Evolutionary conservation across 75 land plant species (phyloP).

Genomic region (Chamaecyparis obtusa): DNA sequence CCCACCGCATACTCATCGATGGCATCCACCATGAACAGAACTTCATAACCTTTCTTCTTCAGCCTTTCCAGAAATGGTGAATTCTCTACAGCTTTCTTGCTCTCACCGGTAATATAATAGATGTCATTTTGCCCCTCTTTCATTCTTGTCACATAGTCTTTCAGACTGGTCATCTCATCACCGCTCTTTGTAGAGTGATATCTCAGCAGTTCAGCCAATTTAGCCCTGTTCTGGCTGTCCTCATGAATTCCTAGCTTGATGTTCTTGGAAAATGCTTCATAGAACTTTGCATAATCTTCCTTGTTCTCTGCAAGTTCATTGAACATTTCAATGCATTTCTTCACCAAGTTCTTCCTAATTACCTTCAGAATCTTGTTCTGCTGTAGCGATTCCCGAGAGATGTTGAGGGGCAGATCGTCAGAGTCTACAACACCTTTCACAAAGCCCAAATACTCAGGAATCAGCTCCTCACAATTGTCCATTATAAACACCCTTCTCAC

Average conservation of each 20-base stretch:
- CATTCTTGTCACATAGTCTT: constrained; percentile 37
- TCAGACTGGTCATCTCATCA: constrained; percentile 31
- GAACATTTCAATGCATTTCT: constrained; percentile 84
- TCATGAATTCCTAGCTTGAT: constrained; percentile 26
- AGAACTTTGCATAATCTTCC: constrained; percentile 68
- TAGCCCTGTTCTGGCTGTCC: constrained; percentile 26
- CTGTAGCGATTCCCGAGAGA: constrained; percentile 75
- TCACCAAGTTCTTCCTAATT: constrained; percentile 76
- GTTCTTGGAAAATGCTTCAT: constrained; percentile 45
- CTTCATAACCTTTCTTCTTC: too few species aligned
- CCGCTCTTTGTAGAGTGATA: constrained; percentile 17
- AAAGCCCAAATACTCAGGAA: constrained; percentile 75
- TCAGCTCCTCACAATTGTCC: constrained; percentile 87
- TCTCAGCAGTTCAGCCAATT: constrained; percentile 20
- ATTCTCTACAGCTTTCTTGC: constrained; percentile 38
- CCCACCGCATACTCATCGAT: constrained; percentile 39
- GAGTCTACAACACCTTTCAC: constrained; percentile 77
- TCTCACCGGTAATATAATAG: constrained; percentile 39
- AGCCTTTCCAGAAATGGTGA: constrained; percentile 7
- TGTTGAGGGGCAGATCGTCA: constrained; percentile 76
- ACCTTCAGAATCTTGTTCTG: constrained; percentile 86
- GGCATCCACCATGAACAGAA: too few species aligned
- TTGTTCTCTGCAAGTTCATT: constrained; percentile 68
- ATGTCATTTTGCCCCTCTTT: constrained; percentile 33
- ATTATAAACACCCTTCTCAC: constrained; percentile 80